These are phyloP conservation scores for Blastocystis sp. DNA, from an alignment of 352 stramenopile species.

Conservation along the genomic window DNA sequence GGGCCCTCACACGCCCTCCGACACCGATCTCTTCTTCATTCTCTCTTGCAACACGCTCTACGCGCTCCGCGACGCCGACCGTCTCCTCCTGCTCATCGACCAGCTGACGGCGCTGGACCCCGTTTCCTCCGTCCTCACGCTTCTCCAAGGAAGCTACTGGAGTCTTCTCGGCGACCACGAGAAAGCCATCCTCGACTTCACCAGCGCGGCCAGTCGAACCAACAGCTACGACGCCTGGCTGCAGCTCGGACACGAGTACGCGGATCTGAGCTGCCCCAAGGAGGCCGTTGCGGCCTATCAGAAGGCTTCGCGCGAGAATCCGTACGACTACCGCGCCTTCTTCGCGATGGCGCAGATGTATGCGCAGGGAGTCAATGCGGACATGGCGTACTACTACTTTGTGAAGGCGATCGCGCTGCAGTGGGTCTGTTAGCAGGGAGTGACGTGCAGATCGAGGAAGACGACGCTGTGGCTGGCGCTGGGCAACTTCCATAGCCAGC, in stretches of 20 bases:
- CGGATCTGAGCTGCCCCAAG: not conserved
- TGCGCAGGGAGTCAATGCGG: not conserved
- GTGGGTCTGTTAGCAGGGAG: not conserved
- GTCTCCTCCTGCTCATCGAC: not conserved
- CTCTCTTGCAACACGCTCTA: conserved; percentile 39
- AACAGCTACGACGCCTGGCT: conserved; percentile 10
- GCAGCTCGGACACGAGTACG: conserved; percentile 28
- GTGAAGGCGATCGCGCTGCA: conserved; percentile 1
- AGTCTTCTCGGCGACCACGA: conserved; percentile 29
- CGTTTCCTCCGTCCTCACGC: not conserved
- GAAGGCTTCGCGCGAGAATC: not conserved
- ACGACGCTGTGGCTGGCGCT: not conserved
- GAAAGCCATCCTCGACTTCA: not conserved
- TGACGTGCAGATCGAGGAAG: not conserved
- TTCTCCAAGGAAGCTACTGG: conserved; percentile 38
- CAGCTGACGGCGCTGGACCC: not conserved
- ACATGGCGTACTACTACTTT: conserved; percentile 26
- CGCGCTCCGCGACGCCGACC: not conserved
- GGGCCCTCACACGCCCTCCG: not conserved
- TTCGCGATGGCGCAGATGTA: conserved; percentile 23
- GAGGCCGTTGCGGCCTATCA: not conserved
- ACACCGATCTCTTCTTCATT: not conserved
- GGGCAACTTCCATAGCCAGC: not conserved
- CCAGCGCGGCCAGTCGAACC: not conserved
- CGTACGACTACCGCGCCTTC: conserved; percentile 7